Conservation (phyloP, 345 rosid species). For the Leavenworthia alabamica region DNA sequence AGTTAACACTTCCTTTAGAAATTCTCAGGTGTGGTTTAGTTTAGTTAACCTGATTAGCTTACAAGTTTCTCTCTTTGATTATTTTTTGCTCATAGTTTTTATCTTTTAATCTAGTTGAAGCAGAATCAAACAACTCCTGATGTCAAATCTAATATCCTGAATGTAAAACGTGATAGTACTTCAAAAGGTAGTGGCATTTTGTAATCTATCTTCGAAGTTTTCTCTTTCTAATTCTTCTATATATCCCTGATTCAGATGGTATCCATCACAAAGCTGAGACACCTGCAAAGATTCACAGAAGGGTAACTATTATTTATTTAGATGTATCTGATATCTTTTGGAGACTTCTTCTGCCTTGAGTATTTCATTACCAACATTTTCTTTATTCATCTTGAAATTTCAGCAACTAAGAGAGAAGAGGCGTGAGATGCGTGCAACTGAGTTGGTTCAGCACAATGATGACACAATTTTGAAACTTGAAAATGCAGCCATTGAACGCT, state of each 20-base stretch:
- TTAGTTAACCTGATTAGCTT: neutral
- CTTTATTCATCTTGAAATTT: constrained; percentile 1
- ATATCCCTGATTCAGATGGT: constrained; percentile 37
- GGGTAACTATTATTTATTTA: constrained; percentile 41
- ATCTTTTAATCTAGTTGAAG: constrained; percentile 21
- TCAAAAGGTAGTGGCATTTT: constrained; percentile 34
- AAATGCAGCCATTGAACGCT: constrained; percentile 89
- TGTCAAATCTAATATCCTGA: constrained; percentile 34
- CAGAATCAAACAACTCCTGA: constrained; percentile 34
- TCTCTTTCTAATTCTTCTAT: constrained; percentile 21
- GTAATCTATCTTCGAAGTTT: neutral
- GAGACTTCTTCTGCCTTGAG: neutral
- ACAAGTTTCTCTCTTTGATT: neutral
- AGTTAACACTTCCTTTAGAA: constrained; percentile 27
- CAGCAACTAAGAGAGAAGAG: constrained; percentile 90
- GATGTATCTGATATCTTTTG: neutral
- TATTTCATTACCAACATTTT: neutral
- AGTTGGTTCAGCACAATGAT: constrained; percentile 60
- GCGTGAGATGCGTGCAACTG: constrained; percentile 71
- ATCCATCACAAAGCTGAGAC: constrained; percentile 45
- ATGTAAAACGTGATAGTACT: constrained; percentile 32
- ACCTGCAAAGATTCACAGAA: constrained; percentile 61
- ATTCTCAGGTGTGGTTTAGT: constrained; percentile 45
- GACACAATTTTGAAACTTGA: constrained; percentile 74
- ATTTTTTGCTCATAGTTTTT: constrained; percentile 27